These are phyloP conservation scores for Venturiaceae sp. DNA, from an alignment of 2,329 filamentous ascomycete species.

Conservation along the genomic window DNA sequence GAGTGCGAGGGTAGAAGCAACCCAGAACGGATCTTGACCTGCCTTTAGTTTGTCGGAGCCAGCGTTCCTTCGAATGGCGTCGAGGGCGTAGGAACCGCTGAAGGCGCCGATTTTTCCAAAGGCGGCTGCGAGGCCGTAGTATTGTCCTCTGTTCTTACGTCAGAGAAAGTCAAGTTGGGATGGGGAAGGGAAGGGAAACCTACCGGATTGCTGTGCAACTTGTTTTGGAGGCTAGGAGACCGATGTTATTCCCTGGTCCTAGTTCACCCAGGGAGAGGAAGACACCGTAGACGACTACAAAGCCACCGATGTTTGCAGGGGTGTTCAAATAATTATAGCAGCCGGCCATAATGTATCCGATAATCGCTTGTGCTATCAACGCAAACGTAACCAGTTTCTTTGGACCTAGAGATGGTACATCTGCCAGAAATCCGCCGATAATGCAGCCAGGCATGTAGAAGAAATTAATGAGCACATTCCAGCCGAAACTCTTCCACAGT, in stretches of 20 bases:
- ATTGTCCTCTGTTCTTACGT: conserved; percentile 50
- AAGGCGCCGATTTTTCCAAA: conserved; percentile 74
- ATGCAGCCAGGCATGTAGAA: conserved; percentile 83
- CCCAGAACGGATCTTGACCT: conserved; percentile 84
- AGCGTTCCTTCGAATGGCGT: conserved; percentile 41
- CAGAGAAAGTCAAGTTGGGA: conserved; percentile 35
- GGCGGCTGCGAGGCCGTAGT: conserved; percentile 62
- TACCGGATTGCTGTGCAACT: conserved; percentile 70
- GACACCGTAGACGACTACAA: conserved; percentile 70
- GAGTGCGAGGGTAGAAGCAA: conserved; percentile 69
- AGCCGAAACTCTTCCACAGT: conserved; percentile 73
- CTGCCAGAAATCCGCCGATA: conserved; percentile 65
- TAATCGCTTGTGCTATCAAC: conserved; percentile 60
- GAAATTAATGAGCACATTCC: conserved; percentile 79
- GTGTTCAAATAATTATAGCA: conserved; percentile 62
- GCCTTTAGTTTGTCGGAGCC: conserved; percentile 17
- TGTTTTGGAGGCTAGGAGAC: conserved; percentile 76
- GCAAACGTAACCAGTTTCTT: conserved; percentile 63
- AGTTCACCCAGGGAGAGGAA: conserved; percentile 72
- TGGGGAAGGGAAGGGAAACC: conserved; percentile 31
- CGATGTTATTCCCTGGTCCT: conserved; percentile 87
- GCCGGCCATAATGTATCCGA: conserved; percentile 82
- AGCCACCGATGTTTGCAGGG: conserved; percentile 58
- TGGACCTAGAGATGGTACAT: conserved; percentile 60
- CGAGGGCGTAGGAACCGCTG: conserved; percentile 75